Percentiles rank a stretch among this genome's conserved stretches.
Conservation (phyloP, 495 filamentous ascomycete species). For the Aspergillus leporis region DNA sequence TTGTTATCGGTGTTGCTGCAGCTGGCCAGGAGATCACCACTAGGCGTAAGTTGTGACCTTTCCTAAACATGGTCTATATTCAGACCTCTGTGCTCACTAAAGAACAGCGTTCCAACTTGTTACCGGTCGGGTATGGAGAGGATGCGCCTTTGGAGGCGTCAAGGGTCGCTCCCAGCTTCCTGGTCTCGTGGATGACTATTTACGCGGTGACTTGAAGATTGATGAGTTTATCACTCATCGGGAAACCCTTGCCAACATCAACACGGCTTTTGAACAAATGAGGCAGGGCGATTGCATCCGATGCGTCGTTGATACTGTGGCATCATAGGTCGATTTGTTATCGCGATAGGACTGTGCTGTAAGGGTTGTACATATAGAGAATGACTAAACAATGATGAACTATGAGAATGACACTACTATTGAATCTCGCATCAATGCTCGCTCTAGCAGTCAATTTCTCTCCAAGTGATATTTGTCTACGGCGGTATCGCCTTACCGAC, state of each 20-base stretch:
- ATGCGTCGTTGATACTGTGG: conserved; percentile 59
- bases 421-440: no score
- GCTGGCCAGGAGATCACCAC: conserved; percentile 97
- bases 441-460: no score
- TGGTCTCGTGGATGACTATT: conserved; percentile 85
- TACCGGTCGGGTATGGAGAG: conserved; percentile 96
- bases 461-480: no score
- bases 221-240: conserved; percentile 99
- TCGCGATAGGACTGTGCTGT: no score
- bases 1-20: conserved; percentile 96
- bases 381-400: no score
- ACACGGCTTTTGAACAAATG: conserved; percentile 89
- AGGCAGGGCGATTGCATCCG: conserved; percentile 95
- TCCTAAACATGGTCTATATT: neutral
- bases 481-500: no score
- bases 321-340: conserved; percentile 14
- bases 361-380: no score
- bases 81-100: conserved; percentile 15
- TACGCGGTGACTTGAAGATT: conserved; percentile 88
- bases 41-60: conserved; percentile 67
- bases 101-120: conserved; percentile 91
- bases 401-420: no score
- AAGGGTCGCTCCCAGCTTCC: conserved; percentile 94
- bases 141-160: conserved; percentile 96
- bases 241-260: conserved; percentile 76